Evolutionary conservation across 495 filamentous ascomycete genomes (phyloP).

Genomic region (Hypoxylon rickii): DNA sequence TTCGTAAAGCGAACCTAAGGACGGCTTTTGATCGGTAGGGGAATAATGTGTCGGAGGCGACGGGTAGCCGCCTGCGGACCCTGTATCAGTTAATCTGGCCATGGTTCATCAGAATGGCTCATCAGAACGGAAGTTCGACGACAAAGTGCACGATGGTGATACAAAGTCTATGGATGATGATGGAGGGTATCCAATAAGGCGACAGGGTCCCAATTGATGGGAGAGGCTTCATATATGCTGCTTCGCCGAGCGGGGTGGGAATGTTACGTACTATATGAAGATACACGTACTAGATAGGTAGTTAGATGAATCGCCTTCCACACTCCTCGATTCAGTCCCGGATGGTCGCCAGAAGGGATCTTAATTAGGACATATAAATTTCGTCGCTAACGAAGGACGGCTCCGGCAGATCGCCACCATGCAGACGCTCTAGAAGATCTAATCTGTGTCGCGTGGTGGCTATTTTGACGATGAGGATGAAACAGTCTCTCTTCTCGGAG

Average conservation of each 20-base stretch:
- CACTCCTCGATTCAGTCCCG: slow-evolving; percentile 26
- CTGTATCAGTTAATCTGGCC: slow-evolving; percentile 37
- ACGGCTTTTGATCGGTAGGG: slow-evolving; percentile 40
- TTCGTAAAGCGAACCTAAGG: slow-evolving; percentile 42
- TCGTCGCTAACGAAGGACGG: background rate
- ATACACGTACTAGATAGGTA: background rate
- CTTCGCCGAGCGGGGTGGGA: slow-evolving; percentile 29
- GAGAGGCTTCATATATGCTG: slow-evolving; percentile 29
- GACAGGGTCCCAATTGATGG: slow-evolving; percentile 22
- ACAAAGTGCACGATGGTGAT: slow-evolving; percentile 6
- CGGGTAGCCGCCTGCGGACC: slow-evolving; percentile 42
- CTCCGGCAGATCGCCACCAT: slow-evolving; percentile 15
- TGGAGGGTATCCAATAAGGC: slow-evolving; percentile 23
- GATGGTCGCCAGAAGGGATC: slow-evolving; percentile 15
- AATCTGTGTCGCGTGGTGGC: slow-evolving; percentile 18
- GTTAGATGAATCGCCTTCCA: slow-evolving; percentile 26
- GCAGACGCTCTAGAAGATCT: slow-evolving; percentile 6
- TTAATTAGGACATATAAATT: slow-evolving; percentile 5
- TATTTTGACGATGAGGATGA: slow-evolving; percentile 14
- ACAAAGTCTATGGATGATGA: slow-evolving; percentile 12
- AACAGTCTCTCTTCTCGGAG: slow-evolving; percentile 2
- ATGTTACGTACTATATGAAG: slow-evolving; percentile 27
- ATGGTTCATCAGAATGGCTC: slow-evolving; percentile 26
- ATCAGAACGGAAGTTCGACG: slow-evolving; percentile 9
- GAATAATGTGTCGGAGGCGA: slow-evolving; percentile 46